Conservation (phyloP, 1,284 basidiomycete species). For the Termitomyces sp. region DNA sequence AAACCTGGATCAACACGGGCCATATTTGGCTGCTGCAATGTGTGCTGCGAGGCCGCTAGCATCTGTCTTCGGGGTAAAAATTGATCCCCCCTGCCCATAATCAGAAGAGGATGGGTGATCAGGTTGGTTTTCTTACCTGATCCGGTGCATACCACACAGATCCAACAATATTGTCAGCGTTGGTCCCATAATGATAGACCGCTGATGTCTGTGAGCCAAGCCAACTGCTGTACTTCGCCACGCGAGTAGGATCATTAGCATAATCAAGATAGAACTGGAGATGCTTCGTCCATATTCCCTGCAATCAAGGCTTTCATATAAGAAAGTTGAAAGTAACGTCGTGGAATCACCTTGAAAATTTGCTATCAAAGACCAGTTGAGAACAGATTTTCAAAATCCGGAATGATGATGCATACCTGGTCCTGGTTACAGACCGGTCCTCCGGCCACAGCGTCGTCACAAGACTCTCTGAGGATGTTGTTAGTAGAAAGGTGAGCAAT, state of each 20-base stretch:
- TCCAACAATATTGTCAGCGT: slow-evolving; percentile 36
- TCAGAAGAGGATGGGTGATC: background rate
- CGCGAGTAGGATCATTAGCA: slow-evolving; percentile 31
- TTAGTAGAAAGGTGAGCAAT: slow-evolving; percentile 34
- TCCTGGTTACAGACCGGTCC: slow-evolving; percentile 40
- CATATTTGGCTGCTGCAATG: slow-evolving; percentile 36
- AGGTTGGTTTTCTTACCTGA: slow-evolving; percentile 22
- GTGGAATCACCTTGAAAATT: slow-evolving; percentile 38
- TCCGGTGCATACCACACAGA: slow-evolving; percentile 42
- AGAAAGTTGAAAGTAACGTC: background rate
- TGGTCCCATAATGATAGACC: slow-evolving; percentile 34
- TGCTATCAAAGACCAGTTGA: slow-evolving; percentile 23
- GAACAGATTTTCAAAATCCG: background rate
- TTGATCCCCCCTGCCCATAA: slow-evolving; percentile 30
- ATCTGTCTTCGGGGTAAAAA: slow-evolving; percentile 34
- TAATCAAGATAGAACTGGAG: slow-evolving; percentile 37
- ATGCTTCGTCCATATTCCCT: slow-evolving; percentile 43
- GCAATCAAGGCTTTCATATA: background rate
- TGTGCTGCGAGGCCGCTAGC: slow-evolving; percentile 35
- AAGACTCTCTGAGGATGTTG: slow-evolving; percentile 44
- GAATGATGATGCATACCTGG: slow-evolving; percentile 30
- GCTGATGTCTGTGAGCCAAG: slow-evolving; percentile 34
- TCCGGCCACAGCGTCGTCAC: slow-evolving; percentile 38
- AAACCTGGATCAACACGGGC: slow-evolving; percentile 23
- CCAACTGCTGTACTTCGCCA: slow-evolving; percentile 33